Conservation (phyloP, 441 rosid species). For the Theobroma grandiflorum region DNA sequence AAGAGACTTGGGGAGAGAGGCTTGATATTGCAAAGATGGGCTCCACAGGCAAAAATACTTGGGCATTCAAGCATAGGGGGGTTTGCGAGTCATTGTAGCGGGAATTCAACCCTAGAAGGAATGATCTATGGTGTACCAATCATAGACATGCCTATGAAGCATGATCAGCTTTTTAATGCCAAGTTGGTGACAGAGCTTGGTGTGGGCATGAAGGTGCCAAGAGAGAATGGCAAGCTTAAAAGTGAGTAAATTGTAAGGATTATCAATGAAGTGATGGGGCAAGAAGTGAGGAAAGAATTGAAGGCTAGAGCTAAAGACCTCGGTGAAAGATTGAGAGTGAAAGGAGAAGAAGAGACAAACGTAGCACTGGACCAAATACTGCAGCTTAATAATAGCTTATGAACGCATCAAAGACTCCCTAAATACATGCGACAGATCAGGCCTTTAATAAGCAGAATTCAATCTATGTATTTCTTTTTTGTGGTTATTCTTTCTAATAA, state of each 20-base stretch:
- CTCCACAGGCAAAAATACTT: conserved; percentile 34
- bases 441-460: background rate
- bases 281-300: conserved; percentile 28
- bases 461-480: background rate
- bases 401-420: background rate
- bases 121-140: conserved; percentile 37
- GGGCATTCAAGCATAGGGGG: conserved; percentile 33
- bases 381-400: background rate
- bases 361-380: conserved; percentile 6
- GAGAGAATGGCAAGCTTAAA: conserved; percentile 28
- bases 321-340: conserved; percentile 27
- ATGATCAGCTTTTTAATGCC: conserved; percentile 37
- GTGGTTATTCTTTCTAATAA: background rate
- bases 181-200: conserved; percentile 37
- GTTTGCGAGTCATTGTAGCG: conserved; percentile 26
- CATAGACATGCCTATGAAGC: conserved; percentile 40
- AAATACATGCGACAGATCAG: background rate
- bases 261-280: conserved; percentile 33
- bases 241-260: conserved; percentile 34
- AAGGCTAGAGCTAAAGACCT: conserved; percentile 18
- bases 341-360: background rate
- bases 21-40: conserved; percentile 32
- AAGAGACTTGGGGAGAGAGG: conserved; percentile 29
- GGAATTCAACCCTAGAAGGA: conserved; percentile 25
- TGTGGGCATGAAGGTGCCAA: conserved; percentile 38